These are phyloP conservation scores for Oryza nivara DNA, from an alignment of 176 grass and related monocot species.

Conservation along the genomic window DNA sequence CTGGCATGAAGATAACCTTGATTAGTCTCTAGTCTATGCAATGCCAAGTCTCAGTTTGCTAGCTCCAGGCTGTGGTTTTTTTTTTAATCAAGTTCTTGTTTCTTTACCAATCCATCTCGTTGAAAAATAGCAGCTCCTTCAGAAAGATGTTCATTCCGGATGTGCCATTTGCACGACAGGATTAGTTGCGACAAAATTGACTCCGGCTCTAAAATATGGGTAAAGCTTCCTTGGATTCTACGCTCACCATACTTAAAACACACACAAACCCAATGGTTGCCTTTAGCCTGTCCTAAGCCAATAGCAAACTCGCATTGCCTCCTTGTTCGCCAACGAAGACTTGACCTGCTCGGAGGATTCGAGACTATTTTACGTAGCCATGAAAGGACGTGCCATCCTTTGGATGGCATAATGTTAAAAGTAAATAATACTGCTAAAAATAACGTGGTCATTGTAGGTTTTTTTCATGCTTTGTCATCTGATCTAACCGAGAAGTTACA, in stretches of 20 bases:
- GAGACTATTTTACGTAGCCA: neutral
- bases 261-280: conserved; percentile 24
- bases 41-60: conserved; percentile 20
- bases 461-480: neutral
- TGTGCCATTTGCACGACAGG: conserved; percentile 32
- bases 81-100: conserved; percentile 17
- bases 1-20: conserved; percentile 32
- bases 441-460: neutral
- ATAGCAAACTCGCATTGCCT: neutral
- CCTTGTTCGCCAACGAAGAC: conserved; percentile 26
- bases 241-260: conserved; percentile 40
- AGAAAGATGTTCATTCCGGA: neutral
- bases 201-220: conserved; percentile 13
- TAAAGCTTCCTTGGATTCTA: conserved; percentile 48
- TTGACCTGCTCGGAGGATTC: conserved; percentile 33
- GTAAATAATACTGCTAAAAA: neutral
- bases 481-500: conserved; percentile 17
- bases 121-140: conserved; percentile 12
- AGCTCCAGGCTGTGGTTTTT: neutral
- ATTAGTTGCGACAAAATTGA: conserved; percentile 35
- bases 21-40: neutral
- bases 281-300: conserved; percentile 22
- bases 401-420: neutral
- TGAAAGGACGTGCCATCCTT: conserved; percentile 7
- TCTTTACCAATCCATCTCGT: neutral